phyloP scores from a whole-genome alignment of 176 grass and related monocot genomes.

The Paspalum notatum region DNA sequence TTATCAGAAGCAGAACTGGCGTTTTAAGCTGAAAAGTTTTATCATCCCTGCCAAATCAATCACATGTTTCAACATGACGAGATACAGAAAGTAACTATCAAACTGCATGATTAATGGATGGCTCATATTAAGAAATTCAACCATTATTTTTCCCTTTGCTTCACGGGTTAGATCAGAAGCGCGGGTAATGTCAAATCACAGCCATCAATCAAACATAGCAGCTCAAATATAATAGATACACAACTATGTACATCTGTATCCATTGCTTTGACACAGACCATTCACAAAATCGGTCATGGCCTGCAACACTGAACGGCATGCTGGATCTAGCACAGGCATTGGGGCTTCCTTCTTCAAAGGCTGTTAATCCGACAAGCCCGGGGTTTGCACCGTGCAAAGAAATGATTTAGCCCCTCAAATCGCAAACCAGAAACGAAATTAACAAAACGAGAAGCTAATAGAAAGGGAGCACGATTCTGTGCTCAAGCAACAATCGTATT shows the following conservation, averaged over 20 bases:
- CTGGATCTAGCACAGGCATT: constrained; percentile 58
- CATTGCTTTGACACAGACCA: constrained; percentile 65
- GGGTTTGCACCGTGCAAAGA: constrained; percentile 47
- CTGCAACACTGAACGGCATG: constrained; percentile 71
- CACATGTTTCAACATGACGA: not conserved
- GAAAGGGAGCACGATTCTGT: not conserved
- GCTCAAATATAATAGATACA: not conserved
- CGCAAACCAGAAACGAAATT: not conserved
- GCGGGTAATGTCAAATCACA: constrained; percentile 50
- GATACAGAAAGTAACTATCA: not conserved
- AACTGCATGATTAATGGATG: not conserved
- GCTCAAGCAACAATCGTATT: constrained; percentile 74
- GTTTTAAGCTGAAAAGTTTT: constrained; percentile 42
- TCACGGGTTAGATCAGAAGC: constrained; percentile 58
- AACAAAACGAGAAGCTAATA: not conserved
- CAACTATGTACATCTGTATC: constrained; percentile 1
- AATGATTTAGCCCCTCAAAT: not conserved
- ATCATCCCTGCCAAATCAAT: constrained; percentile 45
- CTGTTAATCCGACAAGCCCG: constrained; percentile 46
- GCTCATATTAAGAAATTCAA: constrained; percentile 74
- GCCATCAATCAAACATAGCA: constrained; percentile 17
- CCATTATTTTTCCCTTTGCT: constrained; percentile 45
- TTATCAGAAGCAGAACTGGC: constrained; percentile 72
- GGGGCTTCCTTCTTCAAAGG: constrained; percentile 63
- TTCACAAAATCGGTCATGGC: constrained; percentile 24